phyloP scores from a whole-genome alignment of 2,329 filamentous ascomycete species.

The Botrytis galanthina region DNA sequence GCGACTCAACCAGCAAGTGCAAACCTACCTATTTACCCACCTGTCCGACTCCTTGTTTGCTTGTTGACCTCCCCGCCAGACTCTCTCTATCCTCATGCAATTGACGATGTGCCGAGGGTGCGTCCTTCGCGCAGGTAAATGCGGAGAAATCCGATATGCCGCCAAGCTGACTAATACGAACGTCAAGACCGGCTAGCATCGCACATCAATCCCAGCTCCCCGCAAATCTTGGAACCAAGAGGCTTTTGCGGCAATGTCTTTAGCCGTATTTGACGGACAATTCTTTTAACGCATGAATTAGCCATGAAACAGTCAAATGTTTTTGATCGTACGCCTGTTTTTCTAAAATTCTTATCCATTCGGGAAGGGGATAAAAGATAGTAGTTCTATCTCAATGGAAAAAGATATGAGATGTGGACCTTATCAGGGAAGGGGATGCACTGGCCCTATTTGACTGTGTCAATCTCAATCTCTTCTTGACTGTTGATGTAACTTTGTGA shows the following conservation, averaged over 20 bases:
- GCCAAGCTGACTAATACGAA: neutral
- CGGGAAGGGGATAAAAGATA: neutral
- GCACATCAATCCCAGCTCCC: neutral
- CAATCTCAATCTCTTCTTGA: neutral
- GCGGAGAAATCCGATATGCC: neutral
- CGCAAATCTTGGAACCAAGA: neutral
- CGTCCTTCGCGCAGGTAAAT: neutral
- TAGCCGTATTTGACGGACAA: neutral
- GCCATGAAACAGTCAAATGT: neutral
- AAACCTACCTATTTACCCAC: neutral
- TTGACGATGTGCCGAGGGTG: neutral
- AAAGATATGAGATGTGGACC: neutral
- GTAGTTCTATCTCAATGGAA: slow-evolving; percentile 1
- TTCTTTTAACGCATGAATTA: neutral
- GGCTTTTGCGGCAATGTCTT: neutral
- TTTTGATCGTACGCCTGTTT: neutral
- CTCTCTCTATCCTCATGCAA: neutral
- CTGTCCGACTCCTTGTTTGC: neutral
- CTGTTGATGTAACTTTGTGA: neutral
- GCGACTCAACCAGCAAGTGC: neutral
- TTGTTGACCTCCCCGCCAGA: neutral
- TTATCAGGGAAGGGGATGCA: neutral
- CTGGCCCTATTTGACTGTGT: neutral
- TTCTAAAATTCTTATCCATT: neutral
- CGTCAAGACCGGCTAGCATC: neutral